These are phyloP conservation scores for Lentinus tigrinus DNA, from an alignment of 768 basidiomycete genomes.

Conservation along the genomic window DNA sequence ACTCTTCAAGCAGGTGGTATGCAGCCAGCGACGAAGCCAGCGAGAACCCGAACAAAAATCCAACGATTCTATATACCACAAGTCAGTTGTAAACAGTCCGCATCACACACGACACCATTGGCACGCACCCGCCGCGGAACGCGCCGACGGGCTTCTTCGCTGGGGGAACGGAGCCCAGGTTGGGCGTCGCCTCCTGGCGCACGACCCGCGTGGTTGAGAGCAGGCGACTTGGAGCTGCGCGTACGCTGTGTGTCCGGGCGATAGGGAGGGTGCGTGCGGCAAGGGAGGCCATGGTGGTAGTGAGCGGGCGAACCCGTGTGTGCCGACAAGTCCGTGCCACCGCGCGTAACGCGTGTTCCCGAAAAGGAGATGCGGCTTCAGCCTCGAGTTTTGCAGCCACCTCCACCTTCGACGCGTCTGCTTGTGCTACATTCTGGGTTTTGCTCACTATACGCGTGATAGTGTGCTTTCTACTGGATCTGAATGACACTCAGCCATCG, in stretches of 20 bases:
- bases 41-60: constrained; percentile 89
- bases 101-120: neutral
- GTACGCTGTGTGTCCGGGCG: constrained; percentile 18
- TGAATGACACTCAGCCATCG: neutral
- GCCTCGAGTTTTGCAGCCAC: neutral
- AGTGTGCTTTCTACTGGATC: neutral
- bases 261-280: constrained; percentile 29
- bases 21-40: constrained; percentile 83
- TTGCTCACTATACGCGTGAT: neutral
- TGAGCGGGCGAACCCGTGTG: constrained; percentile 1
- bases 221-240: constrained; percentile 30
- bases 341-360: constrained; percentile 2
- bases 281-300: constrained; percentile 37
- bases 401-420: neutral
- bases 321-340: neutral
- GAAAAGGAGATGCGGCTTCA: neutral
- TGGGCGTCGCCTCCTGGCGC: constrained; percentile 41
- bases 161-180: constrained; percentile 51
- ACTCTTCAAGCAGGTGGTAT: constrained; percentile 88
- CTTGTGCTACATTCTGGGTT: neutral
- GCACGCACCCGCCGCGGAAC: constrained; percentile 41
- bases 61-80: constrained; percentile 56
- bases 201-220: constrained; percentile 45
- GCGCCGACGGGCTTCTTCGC: constrained; percentile 75
- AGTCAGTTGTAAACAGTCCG: neutral